These are phyloP conservation scores for Boletus huronensis DNA, from an alignment of 768 basidiomycete genomes.

Conservation along the genomic window DNA sequence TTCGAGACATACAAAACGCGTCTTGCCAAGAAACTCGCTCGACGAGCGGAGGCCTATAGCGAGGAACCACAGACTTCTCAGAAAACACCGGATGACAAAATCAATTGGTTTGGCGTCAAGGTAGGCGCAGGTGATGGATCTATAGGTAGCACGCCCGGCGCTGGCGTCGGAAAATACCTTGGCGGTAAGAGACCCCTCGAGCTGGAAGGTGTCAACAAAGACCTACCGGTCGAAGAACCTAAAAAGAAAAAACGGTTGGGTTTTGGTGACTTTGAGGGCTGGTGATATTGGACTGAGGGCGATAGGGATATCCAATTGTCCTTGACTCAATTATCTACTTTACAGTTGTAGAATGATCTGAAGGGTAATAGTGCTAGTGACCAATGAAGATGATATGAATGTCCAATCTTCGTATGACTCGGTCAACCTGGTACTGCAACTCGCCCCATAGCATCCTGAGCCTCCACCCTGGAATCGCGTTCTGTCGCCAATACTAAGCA, in stretches of 20 bases:
- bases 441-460: constrained; percentile 1
- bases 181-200: constrained; percentile 48
- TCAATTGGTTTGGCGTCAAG: constrained; percentile 89
- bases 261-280: constrained; percentile 88
- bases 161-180: constrained; percentile 79
- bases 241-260: constrained; percentile 84
- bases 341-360: constrained; percentile 7
- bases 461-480: background rate
- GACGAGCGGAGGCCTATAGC: constrained; percentile 29
- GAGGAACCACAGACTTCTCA: constrained; percentile 34
- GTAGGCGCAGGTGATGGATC: constrained; percentile 50
- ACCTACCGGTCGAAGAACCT: constrained; percentile 39
- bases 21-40: constrained; percentile 71
- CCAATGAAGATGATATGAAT: background rate
- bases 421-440: constrained; percentile 26
- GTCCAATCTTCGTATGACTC: background rate
- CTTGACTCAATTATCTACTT: constrained; percentile 4
- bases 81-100: constrained; percentile 61
- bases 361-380: constrained; percentile 7
- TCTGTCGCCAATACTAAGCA: constrained; percentile 9
- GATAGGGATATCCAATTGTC: background rate
- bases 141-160: constrained; percentile 27
- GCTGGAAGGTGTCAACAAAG: constrained; percentile 17
- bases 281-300: constrained; percentile 41
- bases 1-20: constrained; percentile 90